Evolutionary conservation across 179 eudicot genomes (phyloP).

Genomic region (Silene vulgaris): DNA sequence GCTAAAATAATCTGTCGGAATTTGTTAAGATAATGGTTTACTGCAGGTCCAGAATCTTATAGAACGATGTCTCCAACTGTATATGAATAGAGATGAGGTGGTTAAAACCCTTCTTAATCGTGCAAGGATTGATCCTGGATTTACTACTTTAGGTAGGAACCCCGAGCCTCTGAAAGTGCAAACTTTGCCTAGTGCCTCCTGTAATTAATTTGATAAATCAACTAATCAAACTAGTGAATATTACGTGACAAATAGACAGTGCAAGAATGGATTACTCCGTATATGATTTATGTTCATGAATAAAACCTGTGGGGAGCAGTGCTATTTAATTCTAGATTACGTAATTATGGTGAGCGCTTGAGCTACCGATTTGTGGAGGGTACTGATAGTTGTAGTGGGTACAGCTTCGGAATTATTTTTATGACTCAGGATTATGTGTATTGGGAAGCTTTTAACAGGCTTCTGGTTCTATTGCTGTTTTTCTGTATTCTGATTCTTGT

Average conservation of each 20-base stretch:
- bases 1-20: background rate
- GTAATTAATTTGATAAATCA: slow-evolving; percentile 5
- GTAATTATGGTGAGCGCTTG: background rate
- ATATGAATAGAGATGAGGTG: slow-evolving; percentile 98
- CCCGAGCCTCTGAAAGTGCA: slow-evolving; percentile 15
- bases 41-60: slow-evolving; percentile 94
- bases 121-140: slow-evolving; percentile 96
- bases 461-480: background rate
- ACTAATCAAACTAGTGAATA: background rate
- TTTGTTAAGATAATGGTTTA: slow-evolving; percentile 17
- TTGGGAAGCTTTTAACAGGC: background rate
- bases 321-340: background rate
- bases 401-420: background rate
- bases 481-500: slow-evolving; percentile 9
- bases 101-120: slow-evolving; percentile 90
- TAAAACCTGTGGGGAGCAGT: too few relatives aligned
- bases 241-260: background rate
- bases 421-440: background rate
- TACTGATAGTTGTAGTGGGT: too few relatives aligned
- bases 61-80: slow-evolving; percentile 89
- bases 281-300: background rate
- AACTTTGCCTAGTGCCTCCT: background rate
- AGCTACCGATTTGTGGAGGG: background rate
- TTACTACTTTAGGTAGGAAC: slow-evolving; percentile 81
- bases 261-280: background rate